These are phyloP conservation scores for Rhizopogon vesiculosus DNA, from an alignment of 768 basidiomycete species.

Conservation along the genomic window DNA sequence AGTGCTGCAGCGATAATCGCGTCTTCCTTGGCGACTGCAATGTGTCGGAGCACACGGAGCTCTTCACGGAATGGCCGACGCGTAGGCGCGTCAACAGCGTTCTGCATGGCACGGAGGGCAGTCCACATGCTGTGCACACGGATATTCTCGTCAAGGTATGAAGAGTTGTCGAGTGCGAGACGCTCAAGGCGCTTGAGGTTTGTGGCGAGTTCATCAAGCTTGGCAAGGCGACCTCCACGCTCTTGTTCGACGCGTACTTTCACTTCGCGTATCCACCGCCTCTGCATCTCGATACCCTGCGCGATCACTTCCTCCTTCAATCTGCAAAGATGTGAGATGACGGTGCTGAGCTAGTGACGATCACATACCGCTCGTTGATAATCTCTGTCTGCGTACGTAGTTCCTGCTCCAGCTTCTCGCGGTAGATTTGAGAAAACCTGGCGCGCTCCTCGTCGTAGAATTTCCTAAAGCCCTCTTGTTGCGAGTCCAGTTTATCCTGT, in stretches of 20 bases:
- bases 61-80: constrained; percentile 88
- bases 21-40: constrained; percentile 69
- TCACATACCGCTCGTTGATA: constrained; percentile 87
- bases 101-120: constrained; percentile 76
- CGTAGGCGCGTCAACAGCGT: constrained; percentile 57
- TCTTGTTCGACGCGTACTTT: constrained; percentile 96
- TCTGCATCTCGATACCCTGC: constrained; percentile 96
- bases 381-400: constrained; percentile 84
- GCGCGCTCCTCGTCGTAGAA: constrained; percentile 76
- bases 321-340: constrained; percentile 33
- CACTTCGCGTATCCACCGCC: constrained; percentile 94
- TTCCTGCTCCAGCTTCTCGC: constrained; percentile 82
- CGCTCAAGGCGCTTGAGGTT: constrained; percentile 89
- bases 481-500: constrained; percentile 78
- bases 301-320: constrained; percentile 93
- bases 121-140: constrained; percentile 91
- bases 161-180: constrained; percentile 86
- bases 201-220: constrained; percentile 88
- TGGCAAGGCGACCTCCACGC: constrained; percentile 90
- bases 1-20: constrained; percentile 60
- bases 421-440: constrained; percentile 71
- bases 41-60: constrained; percentile 75
- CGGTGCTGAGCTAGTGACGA: not conserved
- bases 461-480: constrained; percentile 82
- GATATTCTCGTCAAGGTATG: constrained; percentile 89